A percentile compares a stretch with the other conserved stretches of the same genome.
These are phyloP conservation scores for Penicillium sp. DNA, from an alignment of 2,329 filamentous ascomycete genomes.

Conservation along the genomic window DNA sequence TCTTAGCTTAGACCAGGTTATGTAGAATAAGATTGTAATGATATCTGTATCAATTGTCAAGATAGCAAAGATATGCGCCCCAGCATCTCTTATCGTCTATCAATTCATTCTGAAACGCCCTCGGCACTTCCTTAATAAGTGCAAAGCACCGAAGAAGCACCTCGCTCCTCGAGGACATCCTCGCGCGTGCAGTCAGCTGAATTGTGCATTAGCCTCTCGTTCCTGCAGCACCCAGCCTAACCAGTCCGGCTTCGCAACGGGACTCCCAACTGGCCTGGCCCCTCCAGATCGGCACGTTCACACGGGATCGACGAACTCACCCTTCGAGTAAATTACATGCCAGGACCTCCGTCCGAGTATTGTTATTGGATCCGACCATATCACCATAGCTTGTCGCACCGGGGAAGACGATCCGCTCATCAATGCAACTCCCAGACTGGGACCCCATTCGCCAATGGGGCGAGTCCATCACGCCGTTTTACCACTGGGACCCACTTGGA, in stretches of 20 bases:
- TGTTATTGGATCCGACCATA: not conserved
- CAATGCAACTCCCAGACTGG: conserved; percentile 6
- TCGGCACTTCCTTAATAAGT: conserved; percentile 18
- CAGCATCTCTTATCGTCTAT: not conserved
- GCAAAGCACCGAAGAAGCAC: conserved; percentile 19
- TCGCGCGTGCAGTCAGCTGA: conserved; percentile 32
- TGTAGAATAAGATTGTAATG: not conserved
- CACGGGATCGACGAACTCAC: conserved; percentile 25
- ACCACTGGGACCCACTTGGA: conserved; percentile 28
- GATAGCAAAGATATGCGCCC: not conserved
- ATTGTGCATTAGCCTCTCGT: conserved; percentile 39
- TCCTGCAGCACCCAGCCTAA: conserved; percentile 37
- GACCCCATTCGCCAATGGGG: conserved; percentile 19
- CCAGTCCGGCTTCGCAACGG: conserved; percentile 24
- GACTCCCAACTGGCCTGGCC: conserved; percentile 11
- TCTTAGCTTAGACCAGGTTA: not conserved
- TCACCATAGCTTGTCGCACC: conserved; percentile 5
- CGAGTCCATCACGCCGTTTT: conserved; percentile 19
- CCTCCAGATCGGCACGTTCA: conserved; percentile 30
- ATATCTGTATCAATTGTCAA: not conserved
- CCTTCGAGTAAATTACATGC: conserved; percentile 2
- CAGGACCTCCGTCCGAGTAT: not conserved
- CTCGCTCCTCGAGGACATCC: conserved; percentile 1
- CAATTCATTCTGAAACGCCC: not conserved
- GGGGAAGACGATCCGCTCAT: conserved; percentile 3